Conservation (phyloP, 2,329 filamentous ascomycete species). For the Rutstroemia sydowiana region DNA sequence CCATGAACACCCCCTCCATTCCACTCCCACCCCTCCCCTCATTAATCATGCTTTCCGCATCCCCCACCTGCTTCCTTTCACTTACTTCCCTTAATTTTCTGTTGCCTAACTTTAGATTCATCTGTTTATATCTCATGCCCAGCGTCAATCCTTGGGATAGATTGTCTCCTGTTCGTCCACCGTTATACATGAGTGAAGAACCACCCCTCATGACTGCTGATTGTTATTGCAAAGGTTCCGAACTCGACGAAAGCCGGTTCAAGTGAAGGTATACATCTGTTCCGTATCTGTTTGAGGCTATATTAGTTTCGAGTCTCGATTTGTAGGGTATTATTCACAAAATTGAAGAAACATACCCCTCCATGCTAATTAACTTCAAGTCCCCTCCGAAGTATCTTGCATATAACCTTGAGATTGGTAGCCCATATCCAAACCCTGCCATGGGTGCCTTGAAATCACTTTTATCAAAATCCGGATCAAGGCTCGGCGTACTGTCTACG, state of each 20-base stretch:
- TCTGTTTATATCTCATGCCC: constrained; percentile 43
- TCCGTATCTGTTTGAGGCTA: constrained; percentile 61
- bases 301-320: constrained; percentile 14
- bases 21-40: constrained; percentile 27
- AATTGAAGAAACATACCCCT: constrained; percentile 61
- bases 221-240: constrained; percentile 91
- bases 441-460: constrained; percentile 99
- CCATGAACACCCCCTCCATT: constrained; percentile 29
- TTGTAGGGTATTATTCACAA: neutral
- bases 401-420: constrained; percentile 90
- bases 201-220: constrained; percentile 70
- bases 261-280: constrained; percentile 98
- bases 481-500: constrained; percentile 86
- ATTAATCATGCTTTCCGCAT: constrained; percentile 72
- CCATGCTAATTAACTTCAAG: constrained; percentile 97
- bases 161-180: constrained; percentile 37
- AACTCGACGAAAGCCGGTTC: constrained; percentile 89
- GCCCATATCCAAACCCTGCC: constrained; percentile 96
- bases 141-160: constrained; percentile 58
- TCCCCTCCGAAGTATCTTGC: constrained; percentile 97
- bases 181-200: neutral
- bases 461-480: constrained; percentile 97
- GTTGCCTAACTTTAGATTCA: constrained; percentile 62
- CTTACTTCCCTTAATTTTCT: constrained; percentile 57
- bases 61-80: constrained; percentile 83